These are phyloP conservation scores for Podaxis sp. DNA, from an alignment of 768 basidiomycete genomes.

Conservation along the genomic window DNA sequence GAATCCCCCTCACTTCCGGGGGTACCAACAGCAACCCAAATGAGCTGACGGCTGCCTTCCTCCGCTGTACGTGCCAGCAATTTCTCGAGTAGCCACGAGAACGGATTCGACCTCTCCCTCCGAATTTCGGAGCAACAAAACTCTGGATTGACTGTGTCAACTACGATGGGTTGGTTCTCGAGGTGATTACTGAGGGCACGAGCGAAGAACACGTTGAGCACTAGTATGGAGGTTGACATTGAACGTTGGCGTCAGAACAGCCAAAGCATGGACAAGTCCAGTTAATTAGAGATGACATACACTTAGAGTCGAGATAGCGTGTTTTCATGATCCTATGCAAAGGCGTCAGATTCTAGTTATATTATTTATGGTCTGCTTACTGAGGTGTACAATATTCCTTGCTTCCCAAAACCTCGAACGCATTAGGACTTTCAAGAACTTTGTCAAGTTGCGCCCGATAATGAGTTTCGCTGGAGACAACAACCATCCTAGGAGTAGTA, in stretches of 20 bases:
- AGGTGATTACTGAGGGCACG: slow-evolving; percentile 35
- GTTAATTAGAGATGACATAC: no score
- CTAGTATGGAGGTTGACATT: slow-evolving; percentile 20
- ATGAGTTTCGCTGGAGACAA: slow-evolving; percentile 40
- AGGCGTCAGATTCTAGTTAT: no score
- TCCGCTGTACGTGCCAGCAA: slow-evolving; percentile 37
- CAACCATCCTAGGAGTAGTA: slow-evolving; percentile 30
- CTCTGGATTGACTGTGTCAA: slow-evolving; percentile 42
- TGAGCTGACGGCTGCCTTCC: slow-evolving; percentile 32
- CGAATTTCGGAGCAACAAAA: slow-evolving; percentile 38
- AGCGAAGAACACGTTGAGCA: slow-evolving; percentile 40
- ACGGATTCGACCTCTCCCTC: slow-evolving; percentile 1
- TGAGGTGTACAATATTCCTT: slow-evolving; percentile 23
- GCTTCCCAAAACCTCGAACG: slow-evolving; percentile 27
- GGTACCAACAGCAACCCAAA: slow-evolving; percentile 30
- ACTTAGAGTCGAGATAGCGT: no score
- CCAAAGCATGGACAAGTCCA: no score
- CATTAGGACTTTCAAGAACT: slow-evolving; percentile 19
- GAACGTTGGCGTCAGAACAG: no score
- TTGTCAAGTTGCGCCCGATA: slow-evolving; percentile 23
- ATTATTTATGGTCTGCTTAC: no score
- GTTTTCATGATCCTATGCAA: no score
- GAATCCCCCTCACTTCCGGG: slow-evolving; percentile 3
- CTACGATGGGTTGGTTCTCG: slow-evolving; percentile 26
- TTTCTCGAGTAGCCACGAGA: neutral